phyloP scores from a whole-genome alignment of 306 rosid genomes.

The Leucaena leucocephala region DNA sequence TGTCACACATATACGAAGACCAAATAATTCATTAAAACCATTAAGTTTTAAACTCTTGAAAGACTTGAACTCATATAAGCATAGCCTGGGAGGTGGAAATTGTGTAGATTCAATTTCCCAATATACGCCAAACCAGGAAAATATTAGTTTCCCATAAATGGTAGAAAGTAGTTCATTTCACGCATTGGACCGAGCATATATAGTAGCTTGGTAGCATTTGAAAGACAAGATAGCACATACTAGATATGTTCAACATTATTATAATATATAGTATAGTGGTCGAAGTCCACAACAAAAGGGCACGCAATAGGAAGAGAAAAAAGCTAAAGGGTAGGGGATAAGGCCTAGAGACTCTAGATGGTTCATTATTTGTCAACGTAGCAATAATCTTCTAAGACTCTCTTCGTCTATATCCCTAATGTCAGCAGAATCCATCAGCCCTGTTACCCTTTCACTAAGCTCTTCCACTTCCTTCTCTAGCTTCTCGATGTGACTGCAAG shows the following conservation, averaged over 20 bases:
- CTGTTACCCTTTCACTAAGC: conserved; percentile 17
- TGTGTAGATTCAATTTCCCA: not conserved
- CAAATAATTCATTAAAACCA: too few relatives aligned
- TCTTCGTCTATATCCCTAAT: conserved; percentile 28
- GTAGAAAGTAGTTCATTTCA: not conserved
- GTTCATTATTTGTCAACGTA: conserved; percentile 2
- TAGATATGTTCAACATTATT: not conserved
- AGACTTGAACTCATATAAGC: not conserved
- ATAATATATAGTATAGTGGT: not conserved
- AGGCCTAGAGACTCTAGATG: not conserved
- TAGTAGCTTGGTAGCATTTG: not conserved
- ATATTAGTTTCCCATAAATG: not conserved
- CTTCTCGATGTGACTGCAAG: conserved; percentile 24
- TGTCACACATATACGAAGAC: too few relatives aligned
- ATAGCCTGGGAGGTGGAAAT: not conserved
- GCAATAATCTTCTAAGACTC: conserved; percentile 24
- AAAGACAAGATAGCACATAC: not conserved
- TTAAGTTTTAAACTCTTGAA: too few relatives aligned
- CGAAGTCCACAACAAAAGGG: not conserved
- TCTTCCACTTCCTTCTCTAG: conserved; percentile 31
- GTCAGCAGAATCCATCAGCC: conserved; percentile 21
- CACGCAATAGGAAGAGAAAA: not conserved
- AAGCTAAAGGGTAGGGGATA: not conserved
- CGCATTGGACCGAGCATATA: not conserved
- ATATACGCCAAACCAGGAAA: not conserved